Evolutionary conservation across 441 rosid species (phyloP).

Genomic region (Mallotus japonicus): DNA sequence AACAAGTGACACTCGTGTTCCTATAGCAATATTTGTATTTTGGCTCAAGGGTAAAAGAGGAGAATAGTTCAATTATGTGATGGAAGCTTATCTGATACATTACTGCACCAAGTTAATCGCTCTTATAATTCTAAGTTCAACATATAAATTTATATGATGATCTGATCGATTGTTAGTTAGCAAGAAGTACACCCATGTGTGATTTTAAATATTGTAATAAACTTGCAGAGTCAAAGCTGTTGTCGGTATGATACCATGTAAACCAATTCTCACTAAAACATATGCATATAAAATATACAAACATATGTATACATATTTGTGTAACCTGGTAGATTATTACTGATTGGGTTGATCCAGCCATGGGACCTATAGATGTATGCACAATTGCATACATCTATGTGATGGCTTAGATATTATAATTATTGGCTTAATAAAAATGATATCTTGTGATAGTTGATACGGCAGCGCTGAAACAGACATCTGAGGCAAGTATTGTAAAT

Average conservation of each 20-base stretch:
- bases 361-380: constrained; percentile 8
- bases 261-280: neutral
- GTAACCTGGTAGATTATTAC: constrained; percentile 8
- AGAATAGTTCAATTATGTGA: neutral
- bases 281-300: neutral
- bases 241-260: constrained; percentile 24
- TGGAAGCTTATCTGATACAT: constrained; percentile 1
- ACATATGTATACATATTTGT: neutral
- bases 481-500: neutral
- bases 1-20: neutral
- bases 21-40: neutral
- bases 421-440: constrained; percentile 14
- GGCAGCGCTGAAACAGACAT: constrained; percentile 25
- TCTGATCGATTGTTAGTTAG: constrained; percentile 15
- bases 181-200: constrained; percentile 17
- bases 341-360: constrained; percentile 16
- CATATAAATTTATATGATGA: constrained; percentile 13
- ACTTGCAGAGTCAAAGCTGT: constrained; percentile 20
- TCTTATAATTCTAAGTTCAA: constrained; percentile 10
- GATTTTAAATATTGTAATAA: constrained; percentile 16
- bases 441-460: constrained; percentile 20
- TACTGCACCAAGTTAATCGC: constrained; percentile 15
- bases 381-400: neutral
- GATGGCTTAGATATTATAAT: constrained; percentile 12
- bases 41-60: neutral